phyloP scores from a whole-genome alignment of 768 basidiomycete genomes.

The Neoboletus brunneissimus region DNA sequence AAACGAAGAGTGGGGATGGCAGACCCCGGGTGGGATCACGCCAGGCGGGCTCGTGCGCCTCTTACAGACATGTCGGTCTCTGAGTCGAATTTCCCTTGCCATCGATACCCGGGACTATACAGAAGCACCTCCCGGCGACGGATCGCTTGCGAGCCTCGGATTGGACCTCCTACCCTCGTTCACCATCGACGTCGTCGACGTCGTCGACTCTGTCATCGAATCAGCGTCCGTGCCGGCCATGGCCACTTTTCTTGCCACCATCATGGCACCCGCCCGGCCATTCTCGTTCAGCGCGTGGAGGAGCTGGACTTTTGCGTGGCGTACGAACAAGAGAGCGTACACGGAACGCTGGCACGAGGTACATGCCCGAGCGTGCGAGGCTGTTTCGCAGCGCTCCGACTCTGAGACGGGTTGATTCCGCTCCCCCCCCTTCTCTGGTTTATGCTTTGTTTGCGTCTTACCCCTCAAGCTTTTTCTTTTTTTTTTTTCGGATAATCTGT shows the following conservation, averaged over 20 bases:
- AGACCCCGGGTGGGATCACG: neutral
- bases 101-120: neutral
- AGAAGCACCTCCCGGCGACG: neutral
- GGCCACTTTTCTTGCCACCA: neutral
- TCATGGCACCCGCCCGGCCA: neutral
- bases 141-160: neutral
- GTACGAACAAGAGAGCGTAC: neutral
- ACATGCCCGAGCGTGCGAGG: too few relatives aligned
- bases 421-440: too few relatives aligned
- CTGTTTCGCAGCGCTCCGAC: too few relatives aligned
- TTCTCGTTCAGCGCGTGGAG: neutral
- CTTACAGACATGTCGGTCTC: neutral
- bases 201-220: neutral
- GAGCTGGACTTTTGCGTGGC: neutral
- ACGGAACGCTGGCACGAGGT: too few relatives aligned
- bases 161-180: neutral
- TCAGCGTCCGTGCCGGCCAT: neutral
- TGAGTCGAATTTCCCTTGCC: neutral
- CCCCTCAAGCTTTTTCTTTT: too few relatives aligned
- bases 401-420: too few relatives aligned
- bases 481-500: too few relatives aligned
- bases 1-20: neutral
- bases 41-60: neutral
- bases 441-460: too few relatives aligned
- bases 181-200: neutral